Conservation (phyloP, 1,139 yeast species). For the Hyphopichia wangnamkhiaoensis region DNA sequence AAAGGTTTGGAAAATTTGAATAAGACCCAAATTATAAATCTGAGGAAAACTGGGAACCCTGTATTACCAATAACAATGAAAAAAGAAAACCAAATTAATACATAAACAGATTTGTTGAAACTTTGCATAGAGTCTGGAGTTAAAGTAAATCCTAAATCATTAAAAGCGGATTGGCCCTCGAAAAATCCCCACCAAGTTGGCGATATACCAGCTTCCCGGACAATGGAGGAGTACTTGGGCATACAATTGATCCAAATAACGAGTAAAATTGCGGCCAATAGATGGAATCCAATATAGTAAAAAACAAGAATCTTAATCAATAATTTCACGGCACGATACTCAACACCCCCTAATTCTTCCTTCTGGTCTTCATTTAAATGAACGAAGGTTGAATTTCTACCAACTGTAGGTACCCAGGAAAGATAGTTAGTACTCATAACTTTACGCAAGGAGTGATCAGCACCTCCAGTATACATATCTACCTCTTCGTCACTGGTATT, state of each 20-base stretch:
- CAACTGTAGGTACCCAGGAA: conserved; percentile 90
- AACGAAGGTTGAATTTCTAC: conserved; percentile 93
- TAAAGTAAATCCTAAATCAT: conserved; percentile 80
- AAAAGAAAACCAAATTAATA: conserved; percentile 61
- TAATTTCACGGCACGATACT: conserved; percentile 83
- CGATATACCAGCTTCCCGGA: conserved; percentile 57
- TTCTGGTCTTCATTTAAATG: conserved; percentile 80
- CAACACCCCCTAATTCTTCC: conserved; percentile 96
- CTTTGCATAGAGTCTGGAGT: conserved; percentile 77
- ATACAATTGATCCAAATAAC: conserved; percentile 65
- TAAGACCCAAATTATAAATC: conserved; percentile 80
- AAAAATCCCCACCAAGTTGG: conserved; percentile 95
- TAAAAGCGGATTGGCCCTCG: conserved; percentile 74
- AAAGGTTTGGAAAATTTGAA: conserved; percentile 67
- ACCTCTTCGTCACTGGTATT: conserved; percentile 16
- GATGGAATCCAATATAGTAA: conserved; percentile 77
- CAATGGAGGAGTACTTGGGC: conserved; percentile 39
- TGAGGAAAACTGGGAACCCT: conserved; percentile 80
- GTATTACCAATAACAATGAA: conserved; percentile 89
- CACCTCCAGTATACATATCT: conserved; percentile 10
- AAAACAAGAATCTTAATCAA: conserved; percentile 63
- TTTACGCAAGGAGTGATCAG: conserved; percentile 16
- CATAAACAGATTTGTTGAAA: conserved; percentile 63
- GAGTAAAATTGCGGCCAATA: conserved; percentile 57
- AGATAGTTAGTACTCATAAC: conserved; percentile 63